Evolutionary conservation across 106 monocot genomes (phyloP), one percentile per base, ranked within the genome.

Genomic region (Allium sativum): DNA sequence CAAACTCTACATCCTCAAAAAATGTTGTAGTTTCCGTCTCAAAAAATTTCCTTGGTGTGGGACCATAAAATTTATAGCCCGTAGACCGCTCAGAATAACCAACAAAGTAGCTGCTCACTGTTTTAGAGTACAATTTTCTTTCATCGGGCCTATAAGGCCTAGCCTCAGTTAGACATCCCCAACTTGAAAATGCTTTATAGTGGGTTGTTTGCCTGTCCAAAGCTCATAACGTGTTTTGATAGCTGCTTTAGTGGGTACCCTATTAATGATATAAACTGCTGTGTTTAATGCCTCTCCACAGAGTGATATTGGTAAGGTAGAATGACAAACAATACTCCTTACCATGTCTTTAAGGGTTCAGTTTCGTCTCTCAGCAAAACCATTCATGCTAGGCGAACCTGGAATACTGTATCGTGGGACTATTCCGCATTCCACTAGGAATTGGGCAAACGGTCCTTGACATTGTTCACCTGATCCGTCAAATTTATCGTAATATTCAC

Each of bases 201-300:
- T 31, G 31, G 31, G 31, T 31, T 31, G 1, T 31, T 31, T 3
- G 3, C 31, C 3, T 31, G 31, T 31, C 31, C 3, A 70, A 21
- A 43, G 18, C 0, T 57, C 72, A 72, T 65, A 72, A 19, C 44
- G 56, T 10, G 56, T 65, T 46, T 72, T 72, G 0, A 31, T 1
- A 7, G 8, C 9, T 72, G 44, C 12, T 56, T 72, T 57, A 44
- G 40, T 65, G 64, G 56, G 64, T 13, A 65, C 72, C 17, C 55
- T 72, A 31, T 72, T 72, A 7, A 72, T 4, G 8, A 65, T 65
- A 31, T 31, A 72, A 22, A 57, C 72, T 72, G 56, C 20, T 48
- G 20, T 72, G 20, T 64, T 72, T 21, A 63, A 42, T 47, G 68
- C 57, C 50, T 69, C 58, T 3, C 53, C 15, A n/a, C 53, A 53